A percentile compares a stretch with the other conserved stretches of the same genome.
phyloP scores from a whole-genome alignment of 768 basidiomycete genomes.

The Naganishia antarctica region DNA sequence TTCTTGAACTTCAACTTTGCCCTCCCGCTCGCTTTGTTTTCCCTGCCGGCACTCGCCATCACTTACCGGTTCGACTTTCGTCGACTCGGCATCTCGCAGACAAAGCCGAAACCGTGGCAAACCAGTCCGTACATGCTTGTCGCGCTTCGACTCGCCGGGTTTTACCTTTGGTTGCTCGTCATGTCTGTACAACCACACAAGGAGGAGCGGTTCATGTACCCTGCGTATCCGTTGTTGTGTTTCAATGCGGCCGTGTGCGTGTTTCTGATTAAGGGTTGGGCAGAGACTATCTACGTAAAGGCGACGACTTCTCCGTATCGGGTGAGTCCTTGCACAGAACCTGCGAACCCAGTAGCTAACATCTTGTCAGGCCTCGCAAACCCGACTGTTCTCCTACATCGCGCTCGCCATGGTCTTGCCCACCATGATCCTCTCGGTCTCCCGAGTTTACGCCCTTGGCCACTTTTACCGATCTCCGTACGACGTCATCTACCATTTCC shows the following conservation, averaged over 20 bases:
- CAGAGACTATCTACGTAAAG: constrained; percentile 69
- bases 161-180: constrained; percentile 85
- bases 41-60: constrained; percentile 70
- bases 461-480: constrained; percentile 89
- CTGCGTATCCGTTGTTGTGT: constrained; percentile 81
- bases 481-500: constrained; percentile 64
- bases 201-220: constrained; percentile 98
- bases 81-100: constrained; percentile 63
- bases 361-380: constrained; percentile 63
- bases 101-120: constrained; percentile 42
- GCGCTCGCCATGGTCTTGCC: constrained; percentile 67
- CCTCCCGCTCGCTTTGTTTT: constrained; percentile 69
- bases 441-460: constrained; percentile 75
- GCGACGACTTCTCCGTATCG: constrained; percentile 77
- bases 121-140: constrained; percentile 72
- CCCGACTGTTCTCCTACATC: constrained; percentile 67
- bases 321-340: constrained; percentile 55
- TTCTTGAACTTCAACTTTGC: constrained; percentile 90
- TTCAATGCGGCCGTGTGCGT: constrained; percentile 90
- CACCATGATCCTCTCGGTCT: constrained; percentile 66
- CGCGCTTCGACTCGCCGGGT: constrained; percentile 69
- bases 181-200: constrained; percentile 83
- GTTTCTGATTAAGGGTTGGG: constrained; percentile 79
- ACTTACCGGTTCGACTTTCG: constrained; percentile 71
- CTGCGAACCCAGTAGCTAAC: not conserved